Base-by-base conservation (phyloP, 345 rosid genomes). In the Syzygium grande region DNA sequence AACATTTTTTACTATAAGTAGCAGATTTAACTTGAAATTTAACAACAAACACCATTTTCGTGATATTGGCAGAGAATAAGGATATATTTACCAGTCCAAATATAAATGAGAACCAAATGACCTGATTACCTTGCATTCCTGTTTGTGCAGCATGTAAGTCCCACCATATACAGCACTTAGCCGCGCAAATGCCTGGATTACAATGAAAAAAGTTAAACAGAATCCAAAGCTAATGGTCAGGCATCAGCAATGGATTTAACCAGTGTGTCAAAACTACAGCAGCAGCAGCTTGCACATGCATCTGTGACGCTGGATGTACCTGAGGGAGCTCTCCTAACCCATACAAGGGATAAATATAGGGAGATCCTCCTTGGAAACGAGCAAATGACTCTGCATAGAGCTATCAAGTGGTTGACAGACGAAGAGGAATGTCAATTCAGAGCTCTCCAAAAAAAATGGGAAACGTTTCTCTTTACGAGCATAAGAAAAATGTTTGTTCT, bases 101-200 rank as follows among this genome's bases (percentile, higher is more conserved):
- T 22, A 30, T 2, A 59, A 52, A 6, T 9, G 51, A 85, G 51
- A 85, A 85, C 25, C 43, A 49, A 63, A 63, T 55, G 41, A 34
- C 59, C 86, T 29, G 16, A 25, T 79, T 87, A 96, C 99, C 96
- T 94, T 96, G 93, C 99, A 98, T 91, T 96, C 98, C n/a, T 96
- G 98, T 91, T 98, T 98, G 90, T 95, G 94, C 93, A 98, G 90
- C 99, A 98, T 98, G 88, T 98, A 98, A 2, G 99, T 98, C 85
- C 99, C 99, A 90, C 99, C 99, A 92, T 95, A 96, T 68, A 96
- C 99, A 89, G 99, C 99, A 92, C 98, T 96, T 90, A 98, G 99
- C 58, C 99, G 94, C 88, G 99, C 99, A 93, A 98, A 98, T 88
- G 97, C 99, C 98, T 98, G 88, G 84, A 89, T 46, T 61, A 58